Evolutionary conservation across 805 yeast genomes (phyloP).

Genomic region (Trichomonascus vanleenenianus): DNA sequence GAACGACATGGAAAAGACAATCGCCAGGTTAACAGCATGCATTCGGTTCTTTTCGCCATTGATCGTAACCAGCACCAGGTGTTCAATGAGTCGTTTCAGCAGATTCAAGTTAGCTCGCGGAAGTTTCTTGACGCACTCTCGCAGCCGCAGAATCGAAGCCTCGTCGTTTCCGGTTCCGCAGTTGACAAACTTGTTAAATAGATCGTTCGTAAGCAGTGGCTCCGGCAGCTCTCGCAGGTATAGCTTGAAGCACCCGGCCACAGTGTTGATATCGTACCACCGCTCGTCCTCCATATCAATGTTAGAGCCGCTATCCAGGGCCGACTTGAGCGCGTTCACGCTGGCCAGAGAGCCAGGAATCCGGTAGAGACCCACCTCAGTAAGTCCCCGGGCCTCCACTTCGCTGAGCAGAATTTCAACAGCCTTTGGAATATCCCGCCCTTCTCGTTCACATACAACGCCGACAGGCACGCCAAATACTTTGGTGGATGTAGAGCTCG

Average conservation of each 20-base stretch:
- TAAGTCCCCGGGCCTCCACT: conserved; percentile 79
- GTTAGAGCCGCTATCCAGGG: conserved; percentile 44
- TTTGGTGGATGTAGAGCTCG: conserved; percentile 28
- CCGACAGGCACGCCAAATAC: conserved; percentile 86
- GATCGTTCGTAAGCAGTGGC: conserved; percentile 60
- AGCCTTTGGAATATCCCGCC: conserved; percentile 52
- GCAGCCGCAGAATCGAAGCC: conserved; percentile 19
- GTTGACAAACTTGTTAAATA: conserved; percentile 48
- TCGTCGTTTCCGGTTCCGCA: conserved; percentile 23
- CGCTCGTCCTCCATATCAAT: conserved; percentile 43
- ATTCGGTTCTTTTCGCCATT: conserved; percentile 67
- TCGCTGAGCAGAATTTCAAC: conserved; percentile 60
- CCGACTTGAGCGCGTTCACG: conserved; percentile 44
- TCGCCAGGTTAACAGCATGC: conserved; percentile 85
- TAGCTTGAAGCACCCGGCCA: conserved; percentile 81
- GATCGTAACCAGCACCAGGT: conserved; percentile 59
- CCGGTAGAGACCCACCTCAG: conserved; percentile 87
- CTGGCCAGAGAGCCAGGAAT: conserved; percentile 56
- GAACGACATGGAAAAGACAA: conserved; percentile 70
- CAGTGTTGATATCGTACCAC: conserved; percentile 75
- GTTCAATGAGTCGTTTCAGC: conserved; percentile 57
- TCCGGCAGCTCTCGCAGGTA: conserved; percentile 83
- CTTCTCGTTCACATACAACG: conserved; percentile 67
- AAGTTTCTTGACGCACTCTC: conserved; percentile 33
- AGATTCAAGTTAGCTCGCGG: conserved; percentile 65